Percentiles rank a stretch among this genome's conserved stretches.
These are phyloP conservation scores for Datura wrightii DNA, from an alignment of 257 asterid species.

Conservation along the genomic window DNA sequence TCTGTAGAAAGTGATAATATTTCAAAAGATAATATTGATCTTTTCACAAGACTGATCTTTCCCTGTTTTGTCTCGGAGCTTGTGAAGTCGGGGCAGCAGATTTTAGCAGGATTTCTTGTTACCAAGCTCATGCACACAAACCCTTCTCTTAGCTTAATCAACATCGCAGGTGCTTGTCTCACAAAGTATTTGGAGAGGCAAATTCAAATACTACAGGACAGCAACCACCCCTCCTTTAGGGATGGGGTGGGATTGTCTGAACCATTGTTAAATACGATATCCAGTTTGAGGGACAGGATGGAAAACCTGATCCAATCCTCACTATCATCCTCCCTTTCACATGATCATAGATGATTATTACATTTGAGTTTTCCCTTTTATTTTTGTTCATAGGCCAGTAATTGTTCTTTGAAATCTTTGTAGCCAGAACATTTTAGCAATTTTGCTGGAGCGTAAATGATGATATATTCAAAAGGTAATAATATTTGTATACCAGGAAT, in stretches of 20 bases:
- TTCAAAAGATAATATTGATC: conserved; percentile 29
- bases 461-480: background rate
- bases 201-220: conserved; percentile 40
- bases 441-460: conserved; percentile 23
- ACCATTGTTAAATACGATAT: conserved; percentile 50
- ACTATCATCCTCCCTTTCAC: conserved; percentile 54
- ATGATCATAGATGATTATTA: conserved; percentile 48
- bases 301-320: conserved; percentile 59
- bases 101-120: conserved; percentile 82
- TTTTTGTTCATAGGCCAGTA: conserved; percentile 25
- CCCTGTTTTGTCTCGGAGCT: conserved; percentile 84
- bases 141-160: conserved; percentile 69
- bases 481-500: conserved; percentile 1
- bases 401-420: background rate
- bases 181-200: conserved; percentile 62
- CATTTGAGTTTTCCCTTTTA: conserved; percentile 16
- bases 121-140: conserved; percentile 71
- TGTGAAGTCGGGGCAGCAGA: conserved; percentile 76
- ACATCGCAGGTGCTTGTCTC: conserved; percentile 71
- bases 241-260: conserved; percentile 41
- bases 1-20: conserved; percentile 35
- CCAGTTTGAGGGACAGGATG: conserved; percentile 54
- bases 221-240: conserved; percentile 36
- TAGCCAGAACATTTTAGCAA: background rate
- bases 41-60: conserved; percentile 63